Evolutionary conservation across 2,329 filamentous ascomycete species (phyloP).

Genomic region (Trichoderma simmonsii): DNA sequence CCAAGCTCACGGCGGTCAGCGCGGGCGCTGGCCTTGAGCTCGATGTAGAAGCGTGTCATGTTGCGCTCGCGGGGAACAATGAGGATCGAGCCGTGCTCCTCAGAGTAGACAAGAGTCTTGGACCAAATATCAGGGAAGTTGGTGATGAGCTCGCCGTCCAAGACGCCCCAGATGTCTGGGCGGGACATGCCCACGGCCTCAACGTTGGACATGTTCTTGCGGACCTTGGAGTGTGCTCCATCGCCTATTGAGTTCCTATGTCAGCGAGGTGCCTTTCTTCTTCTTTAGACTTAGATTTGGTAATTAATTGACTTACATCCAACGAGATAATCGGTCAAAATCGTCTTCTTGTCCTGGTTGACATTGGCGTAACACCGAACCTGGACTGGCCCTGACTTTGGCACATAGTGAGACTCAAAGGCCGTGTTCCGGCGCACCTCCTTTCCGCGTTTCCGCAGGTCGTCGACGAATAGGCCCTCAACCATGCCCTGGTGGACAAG

Average conservation of each 20-base stretch:
- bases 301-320: constrained; percentile 51
- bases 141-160: constrained; percentile 41
- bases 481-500: constrained; percentile 72
- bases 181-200: constrained; percentile 56
- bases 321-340: constrained; percentile 62
- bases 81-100: constrained; percentile 56
- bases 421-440: constrained; percentile 61
- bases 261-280: not conserved
- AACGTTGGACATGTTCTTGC: constrained; percentile 57
- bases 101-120: constrained; percentile 57
- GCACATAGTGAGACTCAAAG: constrained; percentile 56
- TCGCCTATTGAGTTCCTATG: constrained; percentile 46
- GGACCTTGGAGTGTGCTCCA: constrained; percentile 68
- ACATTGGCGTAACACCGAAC: constrained; percentile 52
- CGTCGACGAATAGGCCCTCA: constrained; percentile 66
- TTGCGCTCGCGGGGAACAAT: constrained; percentile 63
- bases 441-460: constrained; percentile 62
- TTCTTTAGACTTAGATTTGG: not conserved
- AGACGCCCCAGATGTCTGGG: constrained; percentile 49
- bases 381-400: constrained; percentile 44
- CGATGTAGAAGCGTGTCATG: constrained; percentile 63
- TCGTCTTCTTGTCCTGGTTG: constrained; percentile 47
- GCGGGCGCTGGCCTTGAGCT: constrained; percentile 48
- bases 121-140: constrained; percentile 60
- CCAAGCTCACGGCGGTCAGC: constrained; percentile 61